Evolutionary conservation across 352 stramenopile genomes (phyloP).

Genomic region (Thalassiosira mediterranea): DNA sequence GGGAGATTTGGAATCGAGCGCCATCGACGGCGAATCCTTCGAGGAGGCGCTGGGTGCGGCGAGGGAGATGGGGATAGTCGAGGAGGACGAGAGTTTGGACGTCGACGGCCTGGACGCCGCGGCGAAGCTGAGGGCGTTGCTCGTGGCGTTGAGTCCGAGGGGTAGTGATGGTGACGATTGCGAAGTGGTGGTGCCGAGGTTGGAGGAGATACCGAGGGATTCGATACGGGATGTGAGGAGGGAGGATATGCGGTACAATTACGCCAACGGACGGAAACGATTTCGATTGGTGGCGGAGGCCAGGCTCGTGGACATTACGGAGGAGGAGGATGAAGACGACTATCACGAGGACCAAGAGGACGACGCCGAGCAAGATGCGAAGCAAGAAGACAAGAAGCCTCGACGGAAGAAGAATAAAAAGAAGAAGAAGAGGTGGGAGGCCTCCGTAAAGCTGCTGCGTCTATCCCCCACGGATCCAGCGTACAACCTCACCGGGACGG

Average conservation of each 20-base stretch:
- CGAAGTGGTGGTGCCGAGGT: constrained; percentile 15
- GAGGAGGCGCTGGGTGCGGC: constrained; percentile 27
- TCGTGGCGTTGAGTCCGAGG: constrained; percentile 3
- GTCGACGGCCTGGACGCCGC: constrained; percentile 45
- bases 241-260: constrained; percentile 18
- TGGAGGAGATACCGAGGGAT: constrained; percentile 39
- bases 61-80: constrained; percentile 41
- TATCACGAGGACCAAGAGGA: background rate
- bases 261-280: constrained; percentile 28
- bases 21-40: constrained; percentile 21
- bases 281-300: constrained; percentile 27
- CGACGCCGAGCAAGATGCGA: background rate
- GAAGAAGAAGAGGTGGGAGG: constrained; percentile 32
- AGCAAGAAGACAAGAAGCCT: background rate
- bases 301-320: background rate
- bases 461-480: constrained; percentile 30
- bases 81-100: constrained; percentile 47
- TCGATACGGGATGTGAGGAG: constrained; percentile 31
- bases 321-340: background rate
- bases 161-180: background rate
- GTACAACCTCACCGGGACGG: constrained; percentile 39
- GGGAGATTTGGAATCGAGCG: constrained; percentile 13
- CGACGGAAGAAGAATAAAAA: background rate
- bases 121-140: constrained; percentile 39
- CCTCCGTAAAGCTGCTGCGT: constrained; percentile 21